Conservation (phyloP, 352 stramenopile species). For the Pythium utonaiense region DNA sequence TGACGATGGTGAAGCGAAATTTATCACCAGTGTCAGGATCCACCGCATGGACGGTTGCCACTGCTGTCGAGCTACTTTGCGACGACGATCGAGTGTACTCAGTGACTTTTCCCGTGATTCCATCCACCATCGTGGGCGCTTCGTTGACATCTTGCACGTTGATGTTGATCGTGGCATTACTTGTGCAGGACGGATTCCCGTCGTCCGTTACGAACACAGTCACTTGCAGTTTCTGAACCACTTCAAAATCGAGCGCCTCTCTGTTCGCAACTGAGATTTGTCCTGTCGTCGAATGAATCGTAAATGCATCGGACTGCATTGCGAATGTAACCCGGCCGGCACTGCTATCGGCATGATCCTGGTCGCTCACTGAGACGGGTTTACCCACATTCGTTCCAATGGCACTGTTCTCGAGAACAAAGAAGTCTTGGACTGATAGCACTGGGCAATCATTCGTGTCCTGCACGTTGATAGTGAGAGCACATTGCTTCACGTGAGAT, state of each 20-base stretch:
- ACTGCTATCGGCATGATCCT: conserved; percentile 25
- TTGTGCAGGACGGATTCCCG: conserved; percentile 18
- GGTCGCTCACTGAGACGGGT: conserved; percentile 20
- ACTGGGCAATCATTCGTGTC: conserved; percentile 54
- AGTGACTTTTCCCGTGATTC: conserved; percentile 26
- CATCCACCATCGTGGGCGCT: conserved; percentile 26
- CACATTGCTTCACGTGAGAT: conserved; percentile 29
- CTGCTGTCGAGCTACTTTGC: conserved; percentile 21
- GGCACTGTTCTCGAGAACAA: conserved; percentile 40
- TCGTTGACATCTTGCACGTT: conserved; percentile 49
- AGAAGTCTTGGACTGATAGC: conserved; percentile 26
- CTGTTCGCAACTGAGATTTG: conserved; percentile 15
- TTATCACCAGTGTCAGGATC: conserved; percentile 20
- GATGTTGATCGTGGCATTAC: conserved; percentile 10
- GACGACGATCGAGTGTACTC: conserved; percentile 33
- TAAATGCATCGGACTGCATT: conserved; percentile 6
- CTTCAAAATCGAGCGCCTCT: conserved; percentile 21
- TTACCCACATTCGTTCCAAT: conserved; percentile 24
- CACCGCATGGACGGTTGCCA: conserved; percentile 16
- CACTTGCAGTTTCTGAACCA: conserved; percentile 1
- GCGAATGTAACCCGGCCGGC: conserved; percentile 15
- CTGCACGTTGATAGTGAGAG: conserved; percentile 27
- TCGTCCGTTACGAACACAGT: conserved; percentile 24
- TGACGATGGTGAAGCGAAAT: conserved; percentile 22
- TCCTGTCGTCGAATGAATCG: conserved; percentile 19